Evolutionary conservation across 495 filamentous ascomycete species (phyloP).

Genomic region (Chaetomium cochliodes): DNA sequence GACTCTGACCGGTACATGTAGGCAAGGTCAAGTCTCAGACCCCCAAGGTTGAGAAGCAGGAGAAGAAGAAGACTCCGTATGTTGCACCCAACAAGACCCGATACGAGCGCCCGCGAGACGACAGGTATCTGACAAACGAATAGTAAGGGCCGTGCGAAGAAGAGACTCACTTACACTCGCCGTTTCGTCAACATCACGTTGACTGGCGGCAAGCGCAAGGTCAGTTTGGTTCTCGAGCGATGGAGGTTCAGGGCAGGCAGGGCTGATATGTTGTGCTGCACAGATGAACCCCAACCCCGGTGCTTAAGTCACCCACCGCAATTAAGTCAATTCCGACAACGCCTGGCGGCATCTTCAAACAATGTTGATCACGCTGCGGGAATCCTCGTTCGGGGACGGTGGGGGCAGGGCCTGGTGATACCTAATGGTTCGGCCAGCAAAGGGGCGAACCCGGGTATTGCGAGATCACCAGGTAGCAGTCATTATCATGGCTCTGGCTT

Average conservation of each 20-base stretch:
- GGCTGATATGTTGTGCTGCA: neutral
- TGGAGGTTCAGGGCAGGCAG: neutral
- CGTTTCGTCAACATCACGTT: constrained; percentile 99
- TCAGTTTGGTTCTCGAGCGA: constrained; percentile 36
- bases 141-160: constrained; percentile 93
- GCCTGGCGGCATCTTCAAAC: constrained; percentile 2
- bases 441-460: constrained; percentile 6
- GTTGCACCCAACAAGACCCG: constrained; percentile 21
- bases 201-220: constrained; percentile 99
- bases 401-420: constrained; percentile 20
- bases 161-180: constrained; percentile 94
- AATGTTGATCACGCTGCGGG: constrained; percentile 16
- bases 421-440: neutral
- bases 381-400: constrained; percentile 7
- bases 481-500: constrained; percentile 20
- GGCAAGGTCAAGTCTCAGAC: constrained; percentile 54
- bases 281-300: constrained; percentile 56
- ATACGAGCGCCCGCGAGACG: neutral
- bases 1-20: constrained; percentile 26
- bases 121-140: constrained; percentile 24
- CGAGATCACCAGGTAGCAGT: constrained; percentile 13
- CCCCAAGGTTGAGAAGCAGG: constrained; percentile 77
- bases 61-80: constrained; percentile 82
- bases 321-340: constrained; percentile 23
- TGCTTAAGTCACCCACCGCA: constrained; percentile 37